phyloP scores from a whole-genome alignment of 2,329 filamentous ascomycete genomes.

The Aspergillus luchuensis region DNA sequence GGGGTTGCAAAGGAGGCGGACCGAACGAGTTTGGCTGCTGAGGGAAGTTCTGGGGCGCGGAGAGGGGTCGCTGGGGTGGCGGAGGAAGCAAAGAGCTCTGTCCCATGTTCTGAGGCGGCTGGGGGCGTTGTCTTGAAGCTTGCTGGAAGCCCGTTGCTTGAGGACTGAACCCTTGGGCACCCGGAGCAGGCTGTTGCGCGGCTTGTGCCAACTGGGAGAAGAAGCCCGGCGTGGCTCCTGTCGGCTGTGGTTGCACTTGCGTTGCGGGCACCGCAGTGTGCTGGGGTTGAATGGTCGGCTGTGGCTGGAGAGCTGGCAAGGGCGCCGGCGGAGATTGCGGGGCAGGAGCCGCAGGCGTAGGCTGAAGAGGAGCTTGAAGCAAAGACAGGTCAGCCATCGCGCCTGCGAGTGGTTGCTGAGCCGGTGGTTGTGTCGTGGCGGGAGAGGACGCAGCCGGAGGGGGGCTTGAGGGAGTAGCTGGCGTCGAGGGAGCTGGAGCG shows the following conservation, averaged over 20 bases:
- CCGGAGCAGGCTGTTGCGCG: constrained; percentile 21
- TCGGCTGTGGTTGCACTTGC: constrained; percentile 39
- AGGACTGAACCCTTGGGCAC: constrained; percentile 30
- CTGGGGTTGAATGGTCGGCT: constrained; percentile 42
- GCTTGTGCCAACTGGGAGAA: constrained; percentile 51
- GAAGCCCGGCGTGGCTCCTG: constrained; percentile 51
- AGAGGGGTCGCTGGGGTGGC: constrained; percentile 78
- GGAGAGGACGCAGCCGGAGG: constrained; percentile 34
- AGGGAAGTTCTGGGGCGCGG: constrained; percentile 77
- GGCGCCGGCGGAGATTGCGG: constrained; percentile 49
- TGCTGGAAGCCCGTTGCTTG: constrained; percentile 45
- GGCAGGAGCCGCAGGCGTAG: constrained; percentile 50
- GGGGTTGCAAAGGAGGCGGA: constrained; percentile 75
- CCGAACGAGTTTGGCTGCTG: constrained; percentile 73
- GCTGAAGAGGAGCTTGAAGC: constrained; percentile 61
- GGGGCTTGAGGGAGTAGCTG: constrained; percentile 34
- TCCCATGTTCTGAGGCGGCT: constrained; percentile 65
- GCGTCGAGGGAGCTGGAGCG: constrained; percentile 33
- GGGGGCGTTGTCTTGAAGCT: constrained; percentile 66
- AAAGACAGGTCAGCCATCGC: constrained; percentile 70
- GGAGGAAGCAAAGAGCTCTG: constrained; percentile 70
- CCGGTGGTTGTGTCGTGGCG: constrained; percentile 32
- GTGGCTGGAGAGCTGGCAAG: constrained; percentile 22
- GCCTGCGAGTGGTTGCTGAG: constrained; percentile 59
- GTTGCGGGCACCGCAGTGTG: constrained; percentile 41